phyloP scores from a whole-genome alignment of 192 early-diverging fungal genomes.

The Ambispora gerdemannii region DNA sequence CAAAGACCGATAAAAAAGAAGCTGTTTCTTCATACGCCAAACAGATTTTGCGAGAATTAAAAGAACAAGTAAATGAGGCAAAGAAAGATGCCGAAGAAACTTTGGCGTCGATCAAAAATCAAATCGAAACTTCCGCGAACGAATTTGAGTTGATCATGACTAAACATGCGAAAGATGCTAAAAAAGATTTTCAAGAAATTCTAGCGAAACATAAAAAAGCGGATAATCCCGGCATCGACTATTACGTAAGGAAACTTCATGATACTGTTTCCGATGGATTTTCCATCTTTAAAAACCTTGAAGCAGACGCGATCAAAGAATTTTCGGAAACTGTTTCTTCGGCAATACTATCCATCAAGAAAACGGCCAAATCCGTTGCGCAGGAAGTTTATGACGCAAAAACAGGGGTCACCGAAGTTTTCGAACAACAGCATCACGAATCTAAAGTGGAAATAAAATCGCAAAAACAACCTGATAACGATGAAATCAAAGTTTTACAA shows the following conservation, averaged over 20 bases:
- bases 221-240: not conserved
- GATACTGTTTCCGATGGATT: not conserved
- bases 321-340: not conserved
- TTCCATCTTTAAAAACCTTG: not conserved
- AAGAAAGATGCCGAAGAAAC: not conserved
- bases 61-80: not conserved
- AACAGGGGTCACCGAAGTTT: not conserved
- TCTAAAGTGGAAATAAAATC: not conserved
- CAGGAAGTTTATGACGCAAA: not conserved
- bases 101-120: not conserved
- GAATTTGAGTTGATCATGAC: not conserved
- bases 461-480: not conserved
- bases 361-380: not conserved
- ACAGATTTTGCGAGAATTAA: not conserved
- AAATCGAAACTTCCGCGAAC: not conserved
- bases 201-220: not conserved
- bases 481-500: not conserved
- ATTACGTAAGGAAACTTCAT: not conserved
- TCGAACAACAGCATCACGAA: not conserved
- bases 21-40: not conserved
- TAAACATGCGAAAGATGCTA: not conserved
- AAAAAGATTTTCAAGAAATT: not conserved
- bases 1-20: not conserved
- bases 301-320: not conserved
- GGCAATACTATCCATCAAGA: not conserved